Conservation (phyloP, 257 asterid genomes). For the Solanum clarkiae region DNA sequence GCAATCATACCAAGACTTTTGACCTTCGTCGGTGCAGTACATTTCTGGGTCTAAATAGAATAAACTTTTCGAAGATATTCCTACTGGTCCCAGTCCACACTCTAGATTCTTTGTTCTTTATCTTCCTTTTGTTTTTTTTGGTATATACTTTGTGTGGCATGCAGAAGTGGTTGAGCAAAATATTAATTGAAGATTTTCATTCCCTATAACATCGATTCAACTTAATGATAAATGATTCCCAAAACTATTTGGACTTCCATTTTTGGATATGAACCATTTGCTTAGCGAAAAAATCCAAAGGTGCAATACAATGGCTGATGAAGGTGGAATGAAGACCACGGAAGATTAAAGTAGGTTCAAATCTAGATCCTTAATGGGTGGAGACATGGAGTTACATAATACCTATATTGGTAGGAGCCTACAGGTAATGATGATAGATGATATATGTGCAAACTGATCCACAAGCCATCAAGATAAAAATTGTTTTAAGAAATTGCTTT, state of each 20-base stretch:
- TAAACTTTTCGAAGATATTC: not conserved
- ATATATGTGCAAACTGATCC: not conserved
- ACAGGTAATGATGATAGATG: not conserved
- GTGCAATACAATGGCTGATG: not conserved
- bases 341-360: not conserved
- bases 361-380: not conserved
- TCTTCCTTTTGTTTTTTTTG: not conserved
- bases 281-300: not conserved
- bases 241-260: not conserved
- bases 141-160: not conserved
- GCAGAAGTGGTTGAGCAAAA: not conserved
- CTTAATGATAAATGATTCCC: not conserved
- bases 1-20: no score
- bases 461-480: not conserved
- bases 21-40: no score
- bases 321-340: not conserved
- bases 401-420: not conserved
- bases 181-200: not conserved
- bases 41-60: no score
- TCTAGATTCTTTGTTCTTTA: not conserved
- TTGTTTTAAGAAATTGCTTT: not conserved
- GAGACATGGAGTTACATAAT: not conserved
- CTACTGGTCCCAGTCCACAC: not conserved
- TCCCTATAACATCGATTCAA: not conserved
- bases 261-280: not conserved